Evolutionary conservation across 176 grass and related monocot species (phyloP), one percentile per base, ranked within the genome.

Genomic region (Hyparrhenia diplandra): DNA sequence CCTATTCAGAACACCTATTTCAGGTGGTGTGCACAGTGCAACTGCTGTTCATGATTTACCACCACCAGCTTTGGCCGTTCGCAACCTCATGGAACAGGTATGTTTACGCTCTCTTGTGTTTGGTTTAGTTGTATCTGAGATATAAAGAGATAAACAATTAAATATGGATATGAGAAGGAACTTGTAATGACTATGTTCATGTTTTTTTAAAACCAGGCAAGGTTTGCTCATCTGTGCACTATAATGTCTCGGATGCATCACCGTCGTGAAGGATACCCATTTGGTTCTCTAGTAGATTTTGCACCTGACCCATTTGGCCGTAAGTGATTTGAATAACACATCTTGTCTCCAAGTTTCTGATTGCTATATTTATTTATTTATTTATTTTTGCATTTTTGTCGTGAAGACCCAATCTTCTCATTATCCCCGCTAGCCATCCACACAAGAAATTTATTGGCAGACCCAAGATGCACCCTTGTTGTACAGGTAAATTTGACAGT

Each of bases 11-110:
- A 97, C 90, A 24, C 93, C 90, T 10, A 97, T 93, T 74, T 97
- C 93, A 41, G 93, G 90, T 18, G 93, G 90, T 54, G 90, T 93
- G 42, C 93, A 97, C 60, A 97, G 80, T 65, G 90, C 88, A 77
- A 97, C 88, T 2, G 86, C 90, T 40, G 90, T 82, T 43, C 93
- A 91, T 84, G 93, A 85, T 97, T 87, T 93, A 73, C 93, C 90
- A 20, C 90, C 88, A 21, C 93, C 93, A 16, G 90, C 90, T 71
- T 88, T 92, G 37, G 93, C 93, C 6, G 88, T 97, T 27, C 88
- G 90, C n/a, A 97, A 97, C 77, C 75, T 97, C 23, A 97, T 97
- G 93, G 93, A 97, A 61, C 90, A 97, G 85, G 87, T 92, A 71
- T 85, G 47, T 18, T 17, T 52, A 4, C 35, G 30, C 12, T n/a